Conservation (phyloP, 2,329 filamentous ascomycete genomes). For the Exophiala mesophila region DNA sequence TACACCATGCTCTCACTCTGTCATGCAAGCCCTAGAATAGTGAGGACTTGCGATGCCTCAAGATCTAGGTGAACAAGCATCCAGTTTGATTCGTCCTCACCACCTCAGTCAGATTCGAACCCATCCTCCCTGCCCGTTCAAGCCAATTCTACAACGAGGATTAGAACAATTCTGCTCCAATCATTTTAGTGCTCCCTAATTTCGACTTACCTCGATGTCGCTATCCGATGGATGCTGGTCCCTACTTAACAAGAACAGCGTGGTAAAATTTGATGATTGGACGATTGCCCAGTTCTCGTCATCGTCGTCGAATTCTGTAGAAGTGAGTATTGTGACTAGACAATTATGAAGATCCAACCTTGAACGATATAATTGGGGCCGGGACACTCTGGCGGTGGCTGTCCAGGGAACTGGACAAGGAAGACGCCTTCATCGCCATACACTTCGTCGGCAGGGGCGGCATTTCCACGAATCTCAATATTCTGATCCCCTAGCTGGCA, state of each 20-base stretch:
- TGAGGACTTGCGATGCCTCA: too few relatives aligned
- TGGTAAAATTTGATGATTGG: neutral
- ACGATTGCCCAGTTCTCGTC: conserved; percentile 1
- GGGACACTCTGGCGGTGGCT: conserved; percentile 1
- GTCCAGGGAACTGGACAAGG: conserved; percentile 1
- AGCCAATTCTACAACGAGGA: conserved; percentile 1
- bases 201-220: conserved; percentile 2
- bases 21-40: too few relatives aligned
- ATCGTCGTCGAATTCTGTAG: neutral
- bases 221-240: neutral
- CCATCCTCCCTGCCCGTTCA: neutral
- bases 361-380: conserved; percentile 5
- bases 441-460: neutral
- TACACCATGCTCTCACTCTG: too few relatives aligned
- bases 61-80: conserved; percentile 1
- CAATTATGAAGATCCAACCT: neutral
- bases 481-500: conserved; percentile 1
- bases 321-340: neutral
- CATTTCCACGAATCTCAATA: neutral
- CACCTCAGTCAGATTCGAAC: conserved; percentile 3
- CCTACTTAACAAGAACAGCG: neutral
- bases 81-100: conserved; percentile 1
- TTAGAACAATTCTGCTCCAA: neutral
- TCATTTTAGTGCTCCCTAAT: neutral
- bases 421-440: conserved; percentile 4